Base-by-base conservation (phyloP, 148 eudicot genomes). In the Selenicereus undatus region DNA sequence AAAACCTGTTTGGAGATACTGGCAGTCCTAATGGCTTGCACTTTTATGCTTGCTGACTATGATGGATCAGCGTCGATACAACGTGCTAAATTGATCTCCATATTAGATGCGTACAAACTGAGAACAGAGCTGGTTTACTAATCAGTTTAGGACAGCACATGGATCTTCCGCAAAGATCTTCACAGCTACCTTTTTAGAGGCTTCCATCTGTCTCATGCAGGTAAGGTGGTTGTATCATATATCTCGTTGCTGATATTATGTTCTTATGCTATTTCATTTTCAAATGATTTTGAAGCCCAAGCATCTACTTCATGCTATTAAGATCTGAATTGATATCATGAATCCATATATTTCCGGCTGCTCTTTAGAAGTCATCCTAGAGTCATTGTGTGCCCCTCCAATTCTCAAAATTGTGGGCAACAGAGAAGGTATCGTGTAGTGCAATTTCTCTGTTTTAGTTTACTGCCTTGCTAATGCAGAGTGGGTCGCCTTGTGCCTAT, bases 161-260 rank as follows among this genome's bases (percentile, higher is more conserved):
- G n/a, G n/a, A 35, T 71, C 50, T 66, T 66, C 71, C 26, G 16
- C n/a, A 45, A 74, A 64, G 54, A 43, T 48, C 26, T 64, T 77
- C 11, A n/a, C 74, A 17, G 29, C 64, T 36, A 7, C 42, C 5
- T 76, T 32, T 32, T 32, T 70, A 16, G 29, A n/a, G 27, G 39
- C 70, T 79, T 43, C 79, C 71, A 66, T 45, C 27, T 5, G 0
- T 73, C 50, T 50, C 74, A 12, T 79, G 45, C 60, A 42, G 82
- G 82, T 78, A 68, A 82, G 65, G n/a, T 50, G 26, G 17, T 66
- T 1, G 18, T 58, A 20, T 62, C 10, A 16, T 24, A 60, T 24
- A 29, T 24, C 58, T 3, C 27, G 35, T 54, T 48, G 62, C 43
- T 7, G 43, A n/a, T 3, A 45, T n/a, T 29, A 18, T 72, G 30